Evolutionary conservation across 306 rosid species (phyloP).

Genomic region (Vigna nakashimae): DNA sequence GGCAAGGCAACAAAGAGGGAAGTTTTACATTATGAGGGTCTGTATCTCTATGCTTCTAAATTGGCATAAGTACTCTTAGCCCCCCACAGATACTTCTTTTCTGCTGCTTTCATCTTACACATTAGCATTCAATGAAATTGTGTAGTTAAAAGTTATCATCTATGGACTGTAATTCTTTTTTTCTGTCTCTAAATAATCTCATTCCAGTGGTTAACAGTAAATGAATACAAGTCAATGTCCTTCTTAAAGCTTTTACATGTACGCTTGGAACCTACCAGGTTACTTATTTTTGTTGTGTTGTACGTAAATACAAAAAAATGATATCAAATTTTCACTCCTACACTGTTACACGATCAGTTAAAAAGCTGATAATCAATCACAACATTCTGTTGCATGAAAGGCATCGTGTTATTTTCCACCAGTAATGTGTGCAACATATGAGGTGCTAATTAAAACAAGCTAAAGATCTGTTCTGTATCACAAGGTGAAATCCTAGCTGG

Average conservation of each 20-base stretch:
- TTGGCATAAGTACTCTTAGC: constrained; percentile 69
- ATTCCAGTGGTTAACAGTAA: neutral
- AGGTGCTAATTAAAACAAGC: constrained; percentile 22
- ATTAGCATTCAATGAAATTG: constrained; percentile 18
- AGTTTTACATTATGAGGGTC: constrained; percentile 76
- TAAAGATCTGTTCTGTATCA: constrained; percentile 5
- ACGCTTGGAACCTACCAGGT: constrained; percentile 6
- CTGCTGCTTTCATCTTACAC: constrained; percentile 13
- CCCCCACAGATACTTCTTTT: constrained; percentile 25
- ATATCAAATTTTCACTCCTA: neutral
- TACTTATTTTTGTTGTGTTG: neutral
- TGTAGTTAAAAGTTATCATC: constrained; percentile 29
- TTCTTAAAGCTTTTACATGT: constrained; percentile 2
- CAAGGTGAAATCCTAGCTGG: constrained; percentile 22
- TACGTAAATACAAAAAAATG: neutral
- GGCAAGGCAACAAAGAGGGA: constrained; percentile 79
- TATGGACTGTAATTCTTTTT: constrained; percentile 19
- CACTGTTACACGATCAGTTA: neutral
- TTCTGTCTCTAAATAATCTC: neutral
- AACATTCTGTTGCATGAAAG: constrained; percentile 24
- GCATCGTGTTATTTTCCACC: neutral
- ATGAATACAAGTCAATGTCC: neutral
- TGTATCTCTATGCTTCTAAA: constrained; percentile 89
- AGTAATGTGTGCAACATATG: constrained; percentile 25
- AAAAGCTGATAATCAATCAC: constrained; percentile 23